These are phyloP conservation scores for Camellia granthamiana DNA, from an alignment of 148 eudicot genomes.

Conservation along the genomic window DNA sequence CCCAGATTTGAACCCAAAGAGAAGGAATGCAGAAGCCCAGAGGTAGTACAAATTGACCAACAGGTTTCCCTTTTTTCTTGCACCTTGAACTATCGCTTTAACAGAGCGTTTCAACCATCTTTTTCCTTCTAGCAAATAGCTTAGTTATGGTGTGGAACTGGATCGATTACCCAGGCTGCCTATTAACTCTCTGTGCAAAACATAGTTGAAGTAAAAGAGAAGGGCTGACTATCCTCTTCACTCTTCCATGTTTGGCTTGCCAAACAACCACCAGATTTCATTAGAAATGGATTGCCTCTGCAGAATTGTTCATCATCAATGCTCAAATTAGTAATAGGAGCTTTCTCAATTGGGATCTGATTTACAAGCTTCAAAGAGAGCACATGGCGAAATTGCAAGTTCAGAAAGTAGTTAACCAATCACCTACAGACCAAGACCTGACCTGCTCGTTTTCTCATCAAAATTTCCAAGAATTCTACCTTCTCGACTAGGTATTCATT, in stretches of 20 bases:
- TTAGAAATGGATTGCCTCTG: conserved; percentile 51
- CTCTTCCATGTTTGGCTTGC: conserved; percentile 49
- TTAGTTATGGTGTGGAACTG: conserved; percentile 71
- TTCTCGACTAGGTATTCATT: conserved; percentile 64
- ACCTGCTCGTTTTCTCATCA: conserved; percentile 58
- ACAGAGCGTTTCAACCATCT: conserved; percentile 38
- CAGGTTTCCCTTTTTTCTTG: conserved; percentile 58
- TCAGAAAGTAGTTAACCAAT: conserved; percentile 71
- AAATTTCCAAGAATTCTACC: conserved; percentile 53
- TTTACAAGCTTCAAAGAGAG: conserved; percentile 60
- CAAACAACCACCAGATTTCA: conserved; percentile 49
- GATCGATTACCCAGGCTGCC: conserved; percentile 58
- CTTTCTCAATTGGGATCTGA: conserved; percentile 40
- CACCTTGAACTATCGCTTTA: conserved; percentile 57
- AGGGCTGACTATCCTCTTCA: conserved; percentile 68
- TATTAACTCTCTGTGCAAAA: conserved; percentile 51
- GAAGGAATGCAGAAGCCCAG: conserved; percentile 81
- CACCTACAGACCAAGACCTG: conserved; percentile 65
- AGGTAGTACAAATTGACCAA: conserved; percentile 53
- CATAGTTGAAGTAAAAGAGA: conserved; percentile 58
- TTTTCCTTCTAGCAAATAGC: conserved; percentile 42
- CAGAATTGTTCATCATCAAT: conserved; percentile 47
- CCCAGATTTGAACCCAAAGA: conserved; percentile 82
- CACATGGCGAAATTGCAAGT: conserved; percentile 62
- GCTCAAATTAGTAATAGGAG: conserved; percentile 28